phyloP scores from a whole-genome alignment of 495 filamentous ascomycete species.

The Penicillium paradoxum region DNA sequence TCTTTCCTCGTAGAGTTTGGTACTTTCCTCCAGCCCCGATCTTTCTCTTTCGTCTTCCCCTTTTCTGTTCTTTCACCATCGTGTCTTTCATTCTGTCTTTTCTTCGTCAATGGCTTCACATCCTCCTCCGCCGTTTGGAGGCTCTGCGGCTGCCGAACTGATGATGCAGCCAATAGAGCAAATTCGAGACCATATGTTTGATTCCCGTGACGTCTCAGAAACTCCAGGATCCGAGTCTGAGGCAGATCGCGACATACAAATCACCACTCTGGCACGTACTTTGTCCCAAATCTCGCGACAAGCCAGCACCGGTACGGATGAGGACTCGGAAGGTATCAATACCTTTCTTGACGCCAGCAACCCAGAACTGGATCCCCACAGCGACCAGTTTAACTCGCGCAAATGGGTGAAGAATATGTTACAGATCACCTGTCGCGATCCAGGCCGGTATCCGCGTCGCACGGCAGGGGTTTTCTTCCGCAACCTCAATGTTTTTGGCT shows the following conservation, averaged over 20 bases:
- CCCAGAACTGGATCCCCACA: conserved; percentile 41
- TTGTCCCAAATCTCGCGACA: conserved; percentile 39
- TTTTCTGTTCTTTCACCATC: background rate
- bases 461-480: conserved; percentile 45
- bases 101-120: conserved; percentile 3
- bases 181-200: background rate
- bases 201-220: background rate
- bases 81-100: background rate
- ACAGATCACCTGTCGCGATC: conserved; percentile 36
- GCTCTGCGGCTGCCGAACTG: conserved; percentile 8
- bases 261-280: conserved; percentile 36
- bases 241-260: conserved; percentile 26
- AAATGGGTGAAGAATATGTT: conserved; percentile 46
- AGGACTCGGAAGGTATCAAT: conserved; percentile 30
- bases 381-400: conserved; percentile 39
- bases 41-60: background rate
- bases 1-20: background rate
- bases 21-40: background rate
- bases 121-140: conserved; percentile 20
- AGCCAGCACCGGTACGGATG: conserved; percentile 3
- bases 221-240: conserved; percentile 4
- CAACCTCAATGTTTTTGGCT: conserved; percentile 69
- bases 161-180: conserved; percentile 6
- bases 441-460: conserved; percentile 40
- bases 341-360: conserved; percentile 41